Percentiles rank a stretch among this genome's conserved stretches.
Conservation (phyloP, 78 protist species). For the Guillardia theta region DNA sequence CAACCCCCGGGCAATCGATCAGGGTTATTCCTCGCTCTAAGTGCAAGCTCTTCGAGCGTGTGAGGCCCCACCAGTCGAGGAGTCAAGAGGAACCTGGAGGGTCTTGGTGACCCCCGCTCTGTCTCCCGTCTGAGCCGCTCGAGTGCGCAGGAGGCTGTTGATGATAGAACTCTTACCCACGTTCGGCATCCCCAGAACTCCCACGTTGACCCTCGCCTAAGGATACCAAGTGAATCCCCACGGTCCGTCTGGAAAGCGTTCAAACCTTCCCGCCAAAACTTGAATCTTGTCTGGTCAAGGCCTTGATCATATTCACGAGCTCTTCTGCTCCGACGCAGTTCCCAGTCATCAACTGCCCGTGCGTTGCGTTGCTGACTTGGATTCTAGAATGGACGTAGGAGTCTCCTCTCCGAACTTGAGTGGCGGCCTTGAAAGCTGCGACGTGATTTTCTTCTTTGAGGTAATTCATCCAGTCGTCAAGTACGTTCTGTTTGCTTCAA, state of each 20-base stretch:
- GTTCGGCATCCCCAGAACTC: constrained; percentile 95
- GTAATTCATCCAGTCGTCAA: neutral
- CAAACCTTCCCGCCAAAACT: neutral
- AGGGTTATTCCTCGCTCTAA: constrained; percentile 67
- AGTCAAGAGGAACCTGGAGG: no score
- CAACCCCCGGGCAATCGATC: constrained; percentile 95
- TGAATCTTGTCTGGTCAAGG: constrained; percentile 57
- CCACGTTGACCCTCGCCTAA: constrained; percentile 81
- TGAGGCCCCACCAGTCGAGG: no score
- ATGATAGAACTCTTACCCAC: constrained; percentile 95
- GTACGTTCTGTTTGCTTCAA: neutral
- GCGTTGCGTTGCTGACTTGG: neutral
- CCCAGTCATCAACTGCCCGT: neutral
- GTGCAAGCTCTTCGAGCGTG: neutral
- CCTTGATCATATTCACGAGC: constrained; percentile 60
- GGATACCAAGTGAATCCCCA: no score
- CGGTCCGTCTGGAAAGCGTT: no score
- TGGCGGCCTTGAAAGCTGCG: constrained; percentile 81
- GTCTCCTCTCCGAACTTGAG: constrained; percentile 45
- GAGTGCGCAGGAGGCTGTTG: constrained; percentile 79
- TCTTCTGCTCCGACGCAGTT: neutral
- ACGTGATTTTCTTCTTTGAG: constrained; percentile 75
- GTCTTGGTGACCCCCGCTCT: neutral
- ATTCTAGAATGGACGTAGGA: neutral
- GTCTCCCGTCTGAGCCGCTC: neutral